phyloP scores from a whole-genome alignment of 2,329 filamentous ascomycete species.

The Colletotrichum lini region DNA sequence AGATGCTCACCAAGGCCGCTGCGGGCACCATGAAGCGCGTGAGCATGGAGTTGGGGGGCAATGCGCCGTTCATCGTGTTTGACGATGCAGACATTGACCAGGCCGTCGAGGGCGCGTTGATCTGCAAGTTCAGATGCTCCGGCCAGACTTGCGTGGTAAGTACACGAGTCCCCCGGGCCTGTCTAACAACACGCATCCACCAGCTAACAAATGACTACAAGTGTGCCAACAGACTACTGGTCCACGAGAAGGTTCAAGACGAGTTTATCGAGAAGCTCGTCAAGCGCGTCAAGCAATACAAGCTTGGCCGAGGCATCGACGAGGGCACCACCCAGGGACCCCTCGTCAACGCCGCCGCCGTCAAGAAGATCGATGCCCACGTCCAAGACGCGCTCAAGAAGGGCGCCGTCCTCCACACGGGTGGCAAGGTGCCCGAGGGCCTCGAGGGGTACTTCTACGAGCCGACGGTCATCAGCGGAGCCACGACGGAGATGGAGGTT shows the following conservation, averaged over 20 bases:
- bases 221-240: slow-evolving; percentile 67
- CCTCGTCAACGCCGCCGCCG: slow-evolving; percentile 75
- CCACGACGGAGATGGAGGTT: slow-evolving; percentile 77
- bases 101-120: slow-evolving; percentile 76
- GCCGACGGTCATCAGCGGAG: slow-evolving; percentile 77
- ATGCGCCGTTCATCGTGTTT: slow-evolving; percentile 83
- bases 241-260: slow-evolving; percentile 73
- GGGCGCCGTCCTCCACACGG: slow-evolving; percentile 70
- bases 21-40: slow-evolving; percentile 80
- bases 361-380: slow-evolving; percentile 73
- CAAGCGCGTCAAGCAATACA: slow-evolving; percentile 69
- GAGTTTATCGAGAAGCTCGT: slow-evolving; percentile 65
- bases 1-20: slow-evolving; percentile 77
- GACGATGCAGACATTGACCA: slow-evolving; percentile 79
- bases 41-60: slow-evolving; percentile 81
- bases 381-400: slow-evolving; percentile 74
- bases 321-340: slow-evolving; percentile 72
- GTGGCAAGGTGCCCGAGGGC: slow-evolving; percentile 70
- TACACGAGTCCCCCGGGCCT: no score
- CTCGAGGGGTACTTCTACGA: slow-evolving; percentile 78
- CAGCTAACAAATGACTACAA: slow-evolving; percentile 43
- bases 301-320: slow-evolving; percentile 70
- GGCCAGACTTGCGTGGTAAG: slow-evolving; percentile 77
- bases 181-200: no score
- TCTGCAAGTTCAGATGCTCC: slow-evolving; percentile 79